Base-by-base conservation (phyloP, 2,329 filamentous ascomycete genomes). In the Fusarium sp. region DNA sequence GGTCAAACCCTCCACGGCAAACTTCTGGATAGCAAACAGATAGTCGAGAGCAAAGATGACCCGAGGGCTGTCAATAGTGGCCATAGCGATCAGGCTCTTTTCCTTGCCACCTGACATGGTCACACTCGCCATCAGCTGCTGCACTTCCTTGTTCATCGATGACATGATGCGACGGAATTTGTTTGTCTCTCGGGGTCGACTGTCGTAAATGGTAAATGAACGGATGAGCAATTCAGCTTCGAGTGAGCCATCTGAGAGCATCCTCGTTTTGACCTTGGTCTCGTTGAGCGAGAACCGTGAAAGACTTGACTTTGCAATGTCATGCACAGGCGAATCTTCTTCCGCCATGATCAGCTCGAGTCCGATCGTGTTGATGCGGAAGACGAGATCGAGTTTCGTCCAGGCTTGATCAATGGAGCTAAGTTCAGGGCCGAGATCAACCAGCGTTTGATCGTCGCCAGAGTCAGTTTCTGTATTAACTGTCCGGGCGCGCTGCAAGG, bases 161-260 rank as follows among this genome's bases (percentile, higher is more conserved):
- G 94, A 94, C 96, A 99, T 98, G 81, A 99, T 97, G 78, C 95
- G 96, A 55, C 93, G 89, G 85, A 96, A 99, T 77, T 97, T 97
- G 83, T 97, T 99, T 5, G 91, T 92, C 73, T 97, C 94, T 58
- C 89, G 87, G 4, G 89, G 90, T n/a, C 96, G 90, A 68, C 91
- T 97, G 78, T 99, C 96, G 61, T 92, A 88, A 70, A 98, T 97
- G 0, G 93, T 97, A 78, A 99, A 97, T 0, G 95, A 96, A 64
- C 96, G 91, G 14, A 99, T 93, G 34, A 97, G 85, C 6, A 99
- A 87, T 77, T 99, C 96, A 2, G 94, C 93, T 78, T 99, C 96
- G 40, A 99, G 81, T 0, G 94, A 94, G 6, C 91, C 90, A 78
- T 99, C 95, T 18, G 92, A 96, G 73, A 97, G 87, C 90, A 98